phyloP scores from a whole-genome alignment of 371 early-diverging fungal species.

The Lichtheimia hyalospora region DNA sequence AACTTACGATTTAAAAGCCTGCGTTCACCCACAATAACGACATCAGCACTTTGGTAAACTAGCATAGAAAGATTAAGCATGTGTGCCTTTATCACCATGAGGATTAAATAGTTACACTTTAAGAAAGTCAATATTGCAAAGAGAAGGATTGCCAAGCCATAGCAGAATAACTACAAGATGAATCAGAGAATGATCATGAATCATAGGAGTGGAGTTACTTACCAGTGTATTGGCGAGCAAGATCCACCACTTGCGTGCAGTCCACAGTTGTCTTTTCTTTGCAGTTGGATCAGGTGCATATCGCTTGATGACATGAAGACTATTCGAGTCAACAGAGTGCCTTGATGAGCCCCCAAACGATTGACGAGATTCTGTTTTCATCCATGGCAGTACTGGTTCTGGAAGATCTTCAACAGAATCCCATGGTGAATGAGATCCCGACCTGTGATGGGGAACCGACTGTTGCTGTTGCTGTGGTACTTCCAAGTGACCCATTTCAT shows the following conservation, averaged over 20 bases:
- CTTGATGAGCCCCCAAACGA: constrained; percentile 25
- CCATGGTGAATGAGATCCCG: constrained; percentile 17
- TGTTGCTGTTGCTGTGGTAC: constrained; percentile 8
- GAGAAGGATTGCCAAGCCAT: constrained; percentile 41
- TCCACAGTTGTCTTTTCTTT: constrained; percentile 51
- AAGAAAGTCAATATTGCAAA: constrained; percentile 42
- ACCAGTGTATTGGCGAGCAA: constrained; percentile 54
- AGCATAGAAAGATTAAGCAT: not conserved
- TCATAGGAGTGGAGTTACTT: constrained; percentile 6
- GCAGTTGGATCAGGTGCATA: constrained; percentile 22
- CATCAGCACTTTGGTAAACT: constrained; percentile 51
- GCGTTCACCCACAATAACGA: constrained; percentile 44
- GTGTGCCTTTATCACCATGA: not conserved
- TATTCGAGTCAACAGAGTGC: constrained; percentile 22
- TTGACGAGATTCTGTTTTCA: constrained; percentile 41
- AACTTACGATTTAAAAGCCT: constrained; percentile 48
- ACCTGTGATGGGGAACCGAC: not conserved
- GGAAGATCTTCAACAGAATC: constrained; percentile 27
- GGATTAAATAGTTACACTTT: constrained; percentile 38
- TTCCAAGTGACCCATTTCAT: constrained; percentile 13
- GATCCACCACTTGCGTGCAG: constrained; percentile 52
- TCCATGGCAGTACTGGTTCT: constrained; percentile 49
- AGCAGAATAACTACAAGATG: constrained; percentile 42
- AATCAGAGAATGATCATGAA: not conserved
- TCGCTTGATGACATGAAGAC: constrained; percentile 44